Base-by-base conservation (phyloP, 257 asterid species). In the Lycium barbarum region DNA sequence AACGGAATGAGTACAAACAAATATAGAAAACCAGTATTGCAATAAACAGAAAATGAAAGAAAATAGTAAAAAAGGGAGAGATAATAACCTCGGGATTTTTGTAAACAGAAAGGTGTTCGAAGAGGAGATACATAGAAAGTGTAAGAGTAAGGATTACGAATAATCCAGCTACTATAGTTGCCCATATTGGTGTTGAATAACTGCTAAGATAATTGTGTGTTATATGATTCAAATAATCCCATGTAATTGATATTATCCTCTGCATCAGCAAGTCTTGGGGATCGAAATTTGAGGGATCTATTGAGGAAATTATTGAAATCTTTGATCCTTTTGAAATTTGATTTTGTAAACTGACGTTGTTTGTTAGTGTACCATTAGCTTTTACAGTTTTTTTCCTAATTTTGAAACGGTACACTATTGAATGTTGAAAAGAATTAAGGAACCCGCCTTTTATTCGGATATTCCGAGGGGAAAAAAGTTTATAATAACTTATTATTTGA, bases 61-160 rank as follows among this genome's bases (percentile, higher is more conserved):
- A 54, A 54, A 36, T 3, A 18, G 6, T 1, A 68, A 61, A 47
- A 18, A 20, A 51, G 33, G 51, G 35, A 18, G 5, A 49, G 33
- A 43, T 40, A 3, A 71, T 43, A 67, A 94, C 98, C 98, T 96
- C 99, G 20, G 99, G 99, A 81, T 96, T 91, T 87, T 93, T 93
- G 98, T 96, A 96, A 72, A 93, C 86, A 63, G 99, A 93, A 73
- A 96, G 91, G 90, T 96, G 99, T 88, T 94, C 97, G 93, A 94
- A 92, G 7, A 93, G 82, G 51, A 96, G 98, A 90, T 90, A 93
- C 68, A 89, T 84, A 70, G 99, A 96, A 58, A 96, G 95, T 87
- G 93, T 88, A 61, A 96, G 88, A 68, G 96, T 85, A 82, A 92
- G 54, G 76, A 93, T 66, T 63, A 91, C 92, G 87, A 86, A 90